Conservation (phyloP, 768 basidiomycete species). For the Clathrus columnatus region DNA sequence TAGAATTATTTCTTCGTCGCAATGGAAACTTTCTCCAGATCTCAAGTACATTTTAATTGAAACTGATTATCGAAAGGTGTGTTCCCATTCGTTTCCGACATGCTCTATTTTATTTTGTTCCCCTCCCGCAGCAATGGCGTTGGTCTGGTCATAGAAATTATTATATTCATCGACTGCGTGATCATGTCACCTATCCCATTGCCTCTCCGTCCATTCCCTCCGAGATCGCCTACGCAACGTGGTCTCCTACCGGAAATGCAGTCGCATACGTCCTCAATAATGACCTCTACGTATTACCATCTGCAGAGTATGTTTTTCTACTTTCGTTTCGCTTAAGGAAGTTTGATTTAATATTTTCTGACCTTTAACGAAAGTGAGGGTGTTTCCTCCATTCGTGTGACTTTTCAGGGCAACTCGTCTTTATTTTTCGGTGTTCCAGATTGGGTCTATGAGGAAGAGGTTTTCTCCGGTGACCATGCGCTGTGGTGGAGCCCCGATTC, state of each 20-base stretch:
- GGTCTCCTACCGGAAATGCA: constrained; percentile 78
- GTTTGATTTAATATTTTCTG: constrained; percentile 1
- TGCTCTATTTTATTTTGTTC: neutral
- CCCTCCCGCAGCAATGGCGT: constrained; percentile 73
- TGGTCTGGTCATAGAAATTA: constrained; percentile 87
- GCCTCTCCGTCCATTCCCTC: constrained; percentile 62
- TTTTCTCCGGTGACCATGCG: constrained; percentile 62
- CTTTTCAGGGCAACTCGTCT: constrained; percentile 68
- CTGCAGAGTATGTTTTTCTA: constrained; percentile 42
- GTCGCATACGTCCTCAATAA: constrained; percentile 83
- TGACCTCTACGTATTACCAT: constrained; percentile 79
- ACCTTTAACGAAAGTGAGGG: constrained; percentile 21
- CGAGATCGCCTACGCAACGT: constrained; percentile 68
- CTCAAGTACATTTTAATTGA: constrained; percentile 85
- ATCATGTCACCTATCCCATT: constrained; percentile 62
- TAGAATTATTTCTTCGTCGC: constrained; percentile 36
- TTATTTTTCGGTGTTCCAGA: constrained; percentile 93
- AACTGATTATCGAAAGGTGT: constrained; percentile 63
- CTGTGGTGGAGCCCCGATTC: constrained; percentile 84
- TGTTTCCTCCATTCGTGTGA: constrained; percentile 60
- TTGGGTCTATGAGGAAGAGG: constrained; percentile 97
- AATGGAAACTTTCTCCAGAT: constrained; percentile 85
- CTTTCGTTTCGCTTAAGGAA: neutral
- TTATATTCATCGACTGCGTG: constrained; percentile 75
- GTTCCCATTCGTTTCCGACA: constrained; percentile 2